Percentiles rank a stretch among this genome's conserved stretches.
These are phyloP conservation scores for Yarrowia keelungensis DNA, from an alignment of 805 yeast species.

Conservation along the genomic window DNA sequence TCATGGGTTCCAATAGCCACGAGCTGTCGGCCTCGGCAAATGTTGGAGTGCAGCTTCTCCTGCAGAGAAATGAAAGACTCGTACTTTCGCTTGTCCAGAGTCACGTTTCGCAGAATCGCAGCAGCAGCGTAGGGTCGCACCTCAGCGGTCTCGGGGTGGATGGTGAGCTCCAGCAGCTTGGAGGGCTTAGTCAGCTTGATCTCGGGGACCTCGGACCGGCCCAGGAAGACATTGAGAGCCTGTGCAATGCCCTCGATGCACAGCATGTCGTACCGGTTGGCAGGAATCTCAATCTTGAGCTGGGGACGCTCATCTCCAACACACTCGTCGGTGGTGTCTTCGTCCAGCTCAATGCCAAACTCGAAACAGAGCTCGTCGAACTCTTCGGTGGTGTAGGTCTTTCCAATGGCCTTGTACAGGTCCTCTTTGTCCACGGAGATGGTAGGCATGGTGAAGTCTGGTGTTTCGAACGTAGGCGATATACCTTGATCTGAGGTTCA, in stretches of 20 bases:
- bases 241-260: slow-evolving; percentile 98
- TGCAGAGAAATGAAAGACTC: slow-evolving; percentile 95
- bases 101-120: slow-evolving; percentile 86
- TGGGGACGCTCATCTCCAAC: slow-evolving; percentile 98
- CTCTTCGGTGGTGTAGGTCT: slow-evolving; percentile 72
- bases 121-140: slow-evolving; percentile 94
- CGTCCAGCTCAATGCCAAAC: slow-evolving; percentile 97
- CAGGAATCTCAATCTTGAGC: slow-evolving; percentile 94
- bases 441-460: slow-evolving; percentile 77
- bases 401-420: slow-evolving; percentile 78
- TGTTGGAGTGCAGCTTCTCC: slow-evolving; percentile 92
- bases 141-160: slow-evolving; percentile 73
- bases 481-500: slow-evolving; percentile 6
- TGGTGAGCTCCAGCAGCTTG: slow-evolving; percentile 69
- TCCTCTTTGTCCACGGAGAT: slow-evolving; percentile 94
- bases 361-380: slow-evolving; percentile 97
- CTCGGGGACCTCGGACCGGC: slow-evolving; percentile 66
- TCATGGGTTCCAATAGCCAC: slow-evolving; percentile 99
- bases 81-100: slow-evolving; percentile 82
- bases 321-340: slow-evolving; percentile 83
- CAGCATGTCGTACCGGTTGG: slow-evolving; percentile 96
- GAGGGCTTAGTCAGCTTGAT: slow-evolving; percentile 67
- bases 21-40: slow-evolving; percentile 95
- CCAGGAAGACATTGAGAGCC: slow-evolving; percentile 89
- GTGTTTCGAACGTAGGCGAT: slow-evolving; percentile 4